Evolutionary conservation across 345 rosid species (phyloP).

Genomic region (Populus tremula): DNA sequence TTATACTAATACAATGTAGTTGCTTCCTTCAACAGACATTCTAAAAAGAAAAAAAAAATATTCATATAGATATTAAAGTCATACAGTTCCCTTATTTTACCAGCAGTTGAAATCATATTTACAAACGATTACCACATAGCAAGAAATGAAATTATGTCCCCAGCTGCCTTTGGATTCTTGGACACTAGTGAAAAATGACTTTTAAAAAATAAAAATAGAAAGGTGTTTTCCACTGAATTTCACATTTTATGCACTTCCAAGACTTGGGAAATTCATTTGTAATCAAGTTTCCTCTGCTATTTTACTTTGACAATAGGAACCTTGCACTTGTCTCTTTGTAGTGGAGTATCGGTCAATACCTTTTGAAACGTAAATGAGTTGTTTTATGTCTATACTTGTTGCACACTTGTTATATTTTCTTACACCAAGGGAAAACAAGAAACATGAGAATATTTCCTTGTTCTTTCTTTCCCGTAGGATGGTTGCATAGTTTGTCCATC

Average conservation of each 20-base stretch:
- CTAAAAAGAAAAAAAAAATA: too few relatives aligned
- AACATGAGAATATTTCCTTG: not conserved
- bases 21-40: too few relatives aligned
- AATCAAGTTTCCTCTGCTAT: not conserved
- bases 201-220: not conserved
- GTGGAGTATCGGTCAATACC: not conserved
- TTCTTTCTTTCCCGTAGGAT: conserved; percentile 43
- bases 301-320: not conserved
- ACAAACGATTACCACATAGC: too few relatives aligned
- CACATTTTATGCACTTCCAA: not conserved
- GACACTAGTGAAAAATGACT: not conserved
- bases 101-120: too few relatives aligned
- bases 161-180: not conserved
- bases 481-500: conserved; percentile 93
- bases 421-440: not conserved
- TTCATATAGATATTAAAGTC: too few relatives aligned
- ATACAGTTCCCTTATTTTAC: too few relatives aligned
- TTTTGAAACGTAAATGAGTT: not conserved
- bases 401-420: not conserved
- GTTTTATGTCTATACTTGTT: not conserved
- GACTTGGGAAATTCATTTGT: too few relatives aligned
- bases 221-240: not conserved
- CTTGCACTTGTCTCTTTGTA: not conserved
- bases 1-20: too few relatives aligned
- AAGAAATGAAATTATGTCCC: not conserved